Conservation (phyloP, 2,329 filamentous ascomycete species). For the Zymoseptoria passerinii region DNA sequence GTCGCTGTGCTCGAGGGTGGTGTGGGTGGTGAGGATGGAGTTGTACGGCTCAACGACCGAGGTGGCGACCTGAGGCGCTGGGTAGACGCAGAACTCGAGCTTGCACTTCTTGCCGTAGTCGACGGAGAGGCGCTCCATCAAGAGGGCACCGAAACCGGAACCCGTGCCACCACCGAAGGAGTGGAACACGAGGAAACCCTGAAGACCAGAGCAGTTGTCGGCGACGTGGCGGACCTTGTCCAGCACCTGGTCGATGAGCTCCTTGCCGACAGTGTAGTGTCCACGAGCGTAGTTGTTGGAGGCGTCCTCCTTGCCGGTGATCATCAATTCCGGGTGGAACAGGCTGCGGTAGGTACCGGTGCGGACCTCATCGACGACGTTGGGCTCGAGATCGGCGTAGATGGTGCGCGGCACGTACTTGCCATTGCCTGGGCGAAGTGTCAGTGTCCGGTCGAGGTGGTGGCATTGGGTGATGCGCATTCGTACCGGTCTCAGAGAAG, state of each 20-base stretch:
- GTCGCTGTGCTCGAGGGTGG: slow-evolving; percentile 97
- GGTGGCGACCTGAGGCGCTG: slow-evolving; percentile 91
- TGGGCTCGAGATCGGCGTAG: slow-evolving; percentile 99
- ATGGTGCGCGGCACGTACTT: slow-evolving; percentile 99
- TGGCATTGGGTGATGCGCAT: slow-evolving; percentile 44
- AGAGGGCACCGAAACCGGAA: slow-evolving; percentile 93
- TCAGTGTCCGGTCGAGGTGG: slow-evolving; percentile 60
- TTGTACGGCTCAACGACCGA: slow-evolving; percentile 99
- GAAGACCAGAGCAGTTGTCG: slow-evolving; percentile 95
- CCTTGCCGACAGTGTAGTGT: slow-evolving; percentile 99
- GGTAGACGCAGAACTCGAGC: slow-evolving; percentile 99
- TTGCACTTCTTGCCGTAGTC: slow-evolving; percentile 99
- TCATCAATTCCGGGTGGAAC: slow-evolving; percentile 99
- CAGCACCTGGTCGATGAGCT: slow-evolving; percentile 94
- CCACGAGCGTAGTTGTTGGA: slow-evolving; percentile 99
- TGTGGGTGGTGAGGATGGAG: slow-evolving; percentile 98
- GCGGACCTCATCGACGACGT: slow-evolving; percentile 98
- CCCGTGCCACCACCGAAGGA: slow-evolving; percentile 98
- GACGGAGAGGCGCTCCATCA: slow-evolving; percentile 97
- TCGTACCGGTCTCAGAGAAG: slow-evolving; percentile 96
- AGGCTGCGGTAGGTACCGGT: slow-evolving; percentile 92
- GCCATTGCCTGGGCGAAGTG: slow-evolving; percentile 64
- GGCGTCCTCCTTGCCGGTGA: slow-evolving; percentile 99
- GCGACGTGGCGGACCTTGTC: slow-evolving; percentile 97
- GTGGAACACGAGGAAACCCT: slow-evolving; percentile 99